Evolutionary conservation across 371 early-diverging fungal species (phyloP).

Genomic region (Actinomortierella ambigua): DNA sequence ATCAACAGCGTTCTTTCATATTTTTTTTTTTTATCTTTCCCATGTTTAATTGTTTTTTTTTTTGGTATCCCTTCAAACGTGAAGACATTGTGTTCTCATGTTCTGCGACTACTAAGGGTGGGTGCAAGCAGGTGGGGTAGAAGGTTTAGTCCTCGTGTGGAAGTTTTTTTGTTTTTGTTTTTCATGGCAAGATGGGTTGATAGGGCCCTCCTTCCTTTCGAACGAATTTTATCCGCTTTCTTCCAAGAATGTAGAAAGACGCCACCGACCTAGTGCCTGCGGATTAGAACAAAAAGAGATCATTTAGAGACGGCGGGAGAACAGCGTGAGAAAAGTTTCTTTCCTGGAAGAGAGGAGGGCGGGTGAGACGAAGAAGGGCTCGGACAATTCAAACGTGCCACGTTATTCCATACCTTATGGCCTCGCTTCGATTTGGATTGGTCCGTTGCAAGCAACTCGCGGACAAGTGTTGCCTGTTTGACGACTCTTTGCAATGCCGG

Average conservation of each 20-base stretch:
- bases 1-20: too few relatives aligned
- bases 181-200: too few relatives aligned
- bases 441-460: slow-evolving; percentile 31
- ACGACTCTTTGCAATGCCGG: slow-evolving; percentile 47
- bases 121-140: too few relatives aligned
- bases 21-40: too few relatives aligned
- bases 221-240: slow-evolving; percentile 30
- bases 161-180: too few relatives aligned
- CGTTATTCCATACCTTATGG: slow-evolving; percentile 40
- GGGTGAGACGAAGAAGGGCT: background rate
- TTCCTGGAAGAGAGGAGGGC: background rate
- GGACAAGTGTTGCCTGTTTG: slow-evolving; percentile 47
- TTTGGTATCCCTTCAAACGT: too few relatives aligned
- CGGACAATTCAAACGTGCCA: too few relatives aligned
- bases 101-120: too few relatives aligned
- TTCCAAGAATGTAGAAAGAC: slow-evolving; percentile 33
- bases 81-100: too few relatives aligned
- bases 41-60: too few relatives aligned
- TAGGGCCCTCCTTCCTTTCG: background rate
- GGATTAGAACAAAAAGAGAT: background rate
- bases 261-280: slow-evolving; percentile 30
- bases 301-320: background rate
- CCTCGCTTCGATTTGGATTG: slow-evolving; percentile 33
- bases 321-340: background rate
- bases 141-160: too few relatives aligned